phyloP scores from a whole-genome alignment of 345 rosid species.

The Camelina neglecta region DNA sequence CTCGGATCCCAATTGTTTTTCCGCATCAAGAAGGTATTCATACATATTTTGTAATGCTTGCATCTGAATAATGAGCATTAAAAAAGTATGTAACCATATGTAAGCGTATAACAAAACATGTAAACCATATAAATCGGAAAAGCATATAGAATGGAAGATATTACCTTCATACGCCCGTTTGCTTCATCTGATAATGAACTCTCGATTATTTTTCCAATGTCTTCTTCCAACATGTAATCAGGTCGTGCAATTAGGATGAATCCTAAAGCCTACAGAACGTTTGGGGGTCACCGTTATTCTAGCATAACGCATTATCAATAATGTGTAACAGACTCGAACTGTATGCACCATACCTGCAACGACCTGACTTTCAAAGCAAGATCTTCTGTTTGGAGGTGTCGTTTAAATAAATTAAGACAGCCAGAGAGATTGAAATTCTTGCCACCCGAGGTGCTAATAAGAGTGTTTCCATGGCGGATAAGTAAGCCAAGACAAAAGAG shows the following conservation, averaged over 20 bases:
- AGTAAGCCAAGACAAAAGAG: slow-evolving; percentile 98
- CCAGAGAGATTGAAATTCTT: slow-evolving; percentile 60
- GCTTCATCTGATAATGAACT: slow-evolving; percentile 71
- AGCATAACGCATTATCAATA: slow-evolving; percentile 26
- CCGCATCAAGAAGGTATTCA: slow-evolving; percentile 97
- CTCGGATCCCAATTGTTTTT: slow-evolving; percentile 85
- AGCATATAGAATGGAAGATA: slow-evolving; percentile 7
- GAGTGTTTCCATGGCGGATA: slow-evolving; percentile 87
- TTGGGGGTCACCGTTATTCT: slow-evolving; percentile 36
- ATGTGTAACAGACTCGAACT: slow-evolving; percentile 12
- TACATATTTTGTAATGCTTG: slow-evolving; percentile 91
- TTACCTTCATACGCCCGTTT: slow-evolving; percentile 86
- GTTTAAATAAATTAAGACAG: slow-evolving; percentile 74
- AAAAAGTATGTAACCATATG: slow-evolving; percentile 28
- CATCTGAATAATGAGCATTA: slow-evolving; percentile 62
- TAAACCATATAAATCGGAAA: slow-evolving; percentile 19
- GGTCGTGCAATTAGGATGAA: slow-evolving; percentile 93
- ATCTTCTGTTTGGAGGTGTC: slow-evolving; percentile 80
- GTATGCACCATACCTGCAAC: slow-evolving; percentile 70
- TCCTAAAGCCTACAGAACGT: slow-evolving; percentile 83
- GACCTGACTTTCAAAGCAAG: slow-evolving; percentile 84
- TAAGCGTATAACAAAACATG: slow-evolving; percentile 18
- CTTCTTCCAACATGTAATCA: slow-evolving; percentile 96
- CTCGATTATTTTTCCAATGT: slow-evolving; percentile 81
- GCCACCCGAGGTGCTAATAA: slow-evolving; percentile 57